These are phyloP conservation scores for Cryptosporidium andersoni DNA, from an alignment of 169 alveolate genomes.

Conservation along the genomic window DNA sequence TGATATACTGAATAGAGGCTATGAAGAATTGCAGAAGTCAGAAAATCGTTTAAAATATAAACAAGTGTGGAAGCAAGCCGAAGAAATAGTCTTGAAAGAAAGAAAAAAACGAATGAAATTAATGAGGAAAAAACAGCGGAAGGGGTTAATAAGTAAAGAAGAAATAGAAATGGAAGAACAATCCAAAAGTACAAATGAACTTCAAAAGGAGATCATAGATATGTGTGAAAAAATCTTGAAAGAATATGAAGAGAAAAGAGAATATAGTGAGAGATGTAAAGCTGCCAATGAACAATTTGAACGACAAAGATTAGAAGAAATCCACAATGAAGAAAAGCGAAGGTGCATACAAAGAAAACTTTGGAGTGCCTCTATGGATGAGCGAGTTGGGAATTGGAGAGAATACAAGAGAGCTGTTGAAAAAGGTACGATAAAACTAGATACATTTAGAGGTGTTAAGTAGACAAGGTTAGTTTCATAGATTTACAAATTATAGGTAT, in stretches of 20 bases:
- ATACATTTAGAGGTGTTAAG: no score
- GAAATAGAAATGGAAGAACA: conserved; percentile 6
- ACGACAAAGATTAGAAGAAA: conserved; percentile 39
- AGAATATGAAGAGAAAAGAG: conserved; percentile 80
- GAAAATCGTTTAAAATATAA: conserved; percentile 82
- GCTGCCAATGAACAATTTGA: conserved; percentile 78
- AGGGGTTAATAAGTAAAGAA: no score
- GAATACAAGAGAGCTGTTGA: conserved; percentile 2
- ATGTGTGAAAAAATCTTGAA: conserved; percentile 81
- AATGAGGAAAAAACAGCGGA: conserved; percentile 12
- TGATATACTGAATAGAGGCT: conserved; percentile 78
- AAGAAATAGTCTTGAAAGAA: conserved; percentile 78
- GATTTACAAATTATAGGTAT: not conserved
- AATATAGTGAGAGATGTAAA: conserved; percentile 84
- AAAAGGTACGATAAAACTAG: no score
- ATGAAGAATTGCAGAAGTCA: conserved; percentile 81
- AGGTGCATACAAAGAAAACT: conserved; percentile 39
- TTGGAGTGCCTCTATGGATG: conserved; percentile 60
- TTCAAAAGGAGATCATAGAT: conserved; percentile 76
- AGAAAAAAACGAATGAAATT: conserved; percentile 66
- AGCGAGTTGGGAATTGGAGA: conserved; percentile 63
- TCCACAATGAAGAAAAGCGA: conserved; percentile 2
- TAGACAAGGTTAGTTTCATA: not conserved
- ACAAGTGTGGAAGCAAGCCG: conserved; percentile 82
- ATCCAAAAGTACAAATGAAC: not conserved